Evolutionary conservation across 768 basidiomycete genomes (phyloP), one percentile per base, ranked within the genome.

Genomic region (Mycena crocata): DNA sequence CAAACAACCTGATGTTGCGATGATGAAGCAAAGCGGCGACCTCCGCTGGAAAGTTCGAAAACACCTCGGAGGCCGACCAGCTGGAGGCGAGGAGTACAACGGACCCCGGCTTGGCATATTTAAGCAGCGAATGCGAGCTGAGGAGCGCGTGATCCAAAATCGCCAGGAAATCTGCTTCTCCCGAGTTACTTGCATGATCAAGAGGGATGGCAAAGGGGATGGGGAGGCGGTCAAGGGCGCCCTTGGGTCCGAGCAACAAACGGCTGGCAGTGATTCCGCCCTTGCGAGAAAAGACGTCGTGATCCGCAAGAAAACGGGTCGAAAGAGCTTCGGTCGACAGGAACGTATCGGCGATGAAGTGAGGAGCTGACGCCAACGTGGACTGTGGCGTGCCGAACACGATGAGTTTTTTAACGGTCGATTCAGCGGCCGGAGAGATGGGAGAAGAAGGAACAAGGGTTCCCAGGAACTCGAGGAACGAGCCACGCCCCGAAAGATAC

Each of bases 41-140:
- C 13, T 85, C 80, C 15, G 83, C 66, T 1, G 90, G 84, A 40
- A 97, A 82, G 74, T 89, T 95, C 46, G 88, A 81, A 7, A 85
- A 75, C 39, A 98, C 81, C 73, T 99, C 96, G 15, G 88, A 86
- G 30, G 85, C 73, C 4, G 90, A 84, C 95, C 95, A 98, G 21
- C 87, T 78, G 2, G 95, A 89, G 56, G 87, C 78, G 58, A 97
- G 77, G 59, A 99, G 87, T 35, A 98, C 86, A 10, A 89, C 80
- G 0, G 95, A 90, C 9, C 86, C 86, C 5, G 80, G 77, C 64
- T 89, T 91, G 30, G 93, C 90, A 52, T 89, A 85, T 30, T 87
- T 80, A 56, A 98, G 75, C 30, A 96, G 73, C 12, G 89, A 86
- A 73, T 95, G 94, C 0, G 91, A 86, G 76, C 92, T 95, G 71